A percentile compares a stretch with the other conserved stretches of the same genome.
phyloP scores from a whole-genome alignment of 2,329 filamentous ascomycete genomes.

The Beauveria asiatica region DNA sequence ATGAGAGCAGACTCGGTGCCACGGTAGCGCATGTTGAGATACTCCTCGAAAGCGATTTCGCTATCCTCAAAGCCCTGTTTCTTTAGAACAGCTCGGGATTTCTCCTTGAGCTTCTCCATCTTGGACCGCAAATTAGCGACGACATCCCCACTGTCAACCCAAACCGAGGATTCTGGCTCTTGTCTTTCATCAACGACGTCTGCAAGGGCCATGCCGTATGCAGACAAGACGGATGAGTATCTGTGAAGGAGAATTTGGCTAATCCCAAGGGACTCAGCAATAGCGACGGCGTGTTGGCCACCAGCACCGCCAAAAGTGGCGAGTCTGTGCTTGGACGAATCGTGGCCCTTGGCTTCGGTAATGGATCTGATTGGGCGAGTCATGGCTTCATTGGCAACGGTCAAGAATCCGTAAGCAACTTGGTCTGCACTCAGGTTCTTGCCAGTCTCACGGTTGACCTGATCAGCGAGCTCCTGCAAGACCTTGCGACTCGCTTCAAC shows the following conservation, averaged over 20 bases:
- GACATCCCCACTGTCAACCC: slow-evolving; percentile 49
- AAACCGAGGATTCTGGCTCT: slow-evolving; percentile 60
- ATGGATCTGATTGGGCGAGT: slow-evolving; percentile 81
- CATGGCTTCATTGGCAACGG: slow-evolving; percentile 88
- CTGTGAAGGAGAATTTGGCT: slow-evolving; percentile 77
- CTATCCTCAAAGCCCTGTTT: slow-evolving; percentile 72
- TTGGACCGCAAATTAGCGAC: slow-evolving; percentile 59
- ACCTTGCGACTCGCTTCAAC: slow-evolving; percentile 64
- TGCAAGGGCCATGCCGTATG: slow-evolving; percentile 86
- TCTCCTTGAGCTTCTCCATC: slow-evolving; percentile 72
- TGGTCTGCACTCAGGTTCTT: slow-evolving; percentile 70
- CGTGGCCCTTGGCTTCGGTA: slow-evolving; percentile 86
- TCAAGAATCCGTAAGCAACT: slow-evolving; percentile 81
- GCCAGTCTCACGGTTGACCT: slow-evolving; percentile 69
- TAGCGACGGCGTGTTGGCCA: slow-evolving; percentile 86
- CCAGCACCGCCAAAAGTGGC: slow-evolving; percentile 90
- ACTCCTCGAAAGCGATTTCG: slow-evolving; percentile 79
- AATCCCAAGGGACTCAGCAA: slow-evolving; percentile 77
- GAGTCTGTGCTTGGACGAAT: slow-evolving; percentile 81
- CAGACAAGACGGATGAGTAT: slow-evolving; percentile 82
- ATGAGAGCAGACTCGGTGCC: slow-evolving; percentile 88
- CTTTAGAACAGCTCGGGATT: slow-evolving; percentile 56
- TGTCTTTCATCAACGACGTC: slow-evolving; percentile 90
- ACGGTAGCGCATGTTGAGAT: slow-evolving; percentile 87
- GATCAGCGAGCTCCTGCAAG: slow-evolving; percentile 65